Percentiles rank a stretch among this genome's conserved stretches.
These are phyloP conservation scores for Hirsutella rhossiliensis DNA, from an alignment of 2,329 filamentous ascomycete species.

Conservation along the genomic window DNA sequence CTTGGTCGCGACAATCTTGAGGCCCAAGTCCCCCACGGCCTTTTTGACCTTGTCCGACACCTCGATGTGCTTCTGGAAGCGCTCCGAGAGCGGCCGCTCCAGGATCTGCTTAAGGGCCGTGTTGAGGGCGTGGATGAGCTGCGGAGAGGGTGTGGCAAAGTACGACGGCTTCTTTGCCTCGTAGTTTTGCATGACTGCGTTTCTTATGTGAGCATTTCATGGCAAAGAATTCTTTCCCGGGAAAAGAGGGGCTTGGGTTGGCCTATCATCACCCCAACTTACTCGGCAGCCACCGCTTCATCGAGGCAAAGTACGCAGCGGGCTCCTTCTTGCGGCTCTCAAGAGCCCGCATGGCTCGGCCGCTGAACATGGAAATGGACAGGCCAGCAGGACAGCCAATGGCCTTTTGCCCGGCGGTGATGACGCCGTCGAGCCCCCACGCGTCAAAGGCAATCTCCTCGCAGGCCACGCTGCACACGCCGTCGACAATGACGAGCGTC, in stretches of 20 bases:
- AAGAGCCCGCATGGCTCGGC: conserved; percentile 70
- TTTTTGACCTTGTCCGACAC: conserved; percentile 81
- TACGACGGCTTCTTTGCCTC: conserved; percentile 96
- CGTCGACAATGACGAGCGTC: conserved; percentile 85
- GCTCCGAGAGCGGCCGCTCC: conserved; percentile 63
- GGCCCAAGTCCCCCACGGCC: conserved; percentile 64
- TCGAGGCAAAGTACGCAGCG: conserved; percentile 84
- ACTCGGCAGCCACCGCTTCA: conserved; percentile 96
- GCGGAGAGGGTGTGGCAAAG: conserved; percentile 92
- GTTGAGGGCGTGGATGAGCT: conserved; percentile 86
- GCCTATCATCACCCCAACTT: conserved; percentile 17
- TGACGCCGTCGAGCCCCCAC: conserved; percentile 83
- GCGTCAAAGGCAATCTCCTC: conserved; percentile 95
- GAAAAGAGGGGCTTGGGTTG: too few relatives aligned
- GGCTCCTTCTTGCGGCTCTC: conserved; percentile 72
- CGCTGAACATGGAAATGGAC: conserved; percentile 89
- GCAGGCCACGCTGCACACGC: conserved; percentile 91
- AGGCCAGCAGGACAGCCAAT: conserved; percentile 92
- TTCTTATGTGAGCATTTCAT: too few relatives aligned
- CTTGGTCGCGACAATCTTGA: conserved; percentile 76
- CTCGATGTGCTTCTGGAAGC: conserved; percentile 70
- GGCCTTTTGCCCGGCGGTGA: conserved; percentile 93
- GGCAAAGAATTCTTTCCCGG: too few relatives aligned
- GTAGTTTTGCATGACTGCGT: conserved; percentile 90
- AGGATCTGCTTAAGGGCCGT: conserved; percentile 81